Base-by-base conservation (phyloP, 176 grass and related monocot species). In the Zoysia japonica region DNA sequence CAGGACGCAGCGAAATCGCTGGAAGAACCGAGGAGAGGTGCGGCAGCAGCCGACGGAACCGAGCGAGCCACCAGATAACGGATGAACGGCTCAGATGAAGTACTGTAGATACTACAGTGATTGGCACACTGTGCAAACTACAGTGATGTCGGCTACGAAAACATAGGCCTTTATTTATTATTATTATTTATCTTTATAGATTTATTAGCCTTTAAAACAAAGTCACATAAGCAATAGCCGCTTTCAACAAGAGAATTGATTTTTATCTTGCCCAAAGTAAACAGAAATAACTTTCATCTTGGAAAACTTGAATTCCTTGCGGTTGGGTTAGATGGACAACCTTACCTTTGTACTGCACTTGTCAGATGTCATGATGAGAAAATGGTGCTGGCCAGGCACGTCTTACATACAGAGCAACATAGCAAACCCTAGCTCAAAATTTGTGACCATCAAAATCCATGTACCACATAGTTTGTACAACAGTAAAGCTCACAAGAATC, bases 361-460 rank as follows among this genome's bases (percentile, higher is more conserved):
- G 15, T 54, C 74, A 43, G 53, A 28, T 28, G 28, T 28, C 28
- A 28, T 28, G 28, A 8, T 55, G 16, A 71, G 43, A 41, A 50
- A 47, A 72, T 20, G 15, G 14, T 1, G 19, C 70, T 57, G 42
- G 42, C 75, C 50, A 51, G 2, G 16, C 9, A 63, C 41, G 55
- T 77, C 54, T 14, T 11, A 76, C 55, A 50, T 37, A 54, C 5
- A 87, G 15, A n/a, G 63, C 9, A 65, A 38, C 8, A 70, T 12
- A 39, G 20, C 54, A 68, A 74, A 82, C 13, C 42, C 28, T 47
- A 11, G 0, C 16, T 1, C 60, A 52, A 61, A 62, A 65, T 71
- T 70, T 28, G 55, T 76, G 2, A 28, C 28, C n/a, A n/a, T 57
- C 48, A 85, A 85, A 76, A 71, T 81, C 70, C 55, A 65, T 28